Conservation (phyloP, 495 filamentous ascomycete species). For the Neurospora africana region DNA sequence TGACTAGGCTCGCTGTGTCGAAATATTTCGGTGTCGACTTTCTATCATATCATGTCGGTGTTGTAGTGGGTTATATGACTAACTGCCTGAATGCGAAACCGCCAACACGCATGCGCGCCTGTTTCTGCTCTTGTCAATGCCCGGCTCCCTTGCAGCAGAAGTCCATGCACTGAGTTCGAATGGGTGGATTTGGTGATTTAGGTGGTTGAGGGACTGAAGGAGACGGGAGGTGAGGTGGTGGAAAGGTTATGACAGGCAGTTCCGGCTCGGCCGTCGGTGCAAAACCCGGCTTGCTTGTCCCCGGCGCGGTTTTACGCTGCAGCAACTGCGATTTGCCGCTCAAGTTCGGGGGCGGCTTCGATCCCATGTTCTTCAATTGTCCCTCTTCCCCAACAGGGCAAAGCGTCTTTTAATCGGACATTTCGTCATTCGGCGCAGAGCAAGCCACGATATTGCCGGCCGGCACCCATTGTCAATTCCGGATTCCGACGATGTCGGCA, state of each 20-base stretch:
- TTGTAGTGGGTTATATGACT: neutral
- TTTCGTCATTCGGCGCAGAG: neutral
- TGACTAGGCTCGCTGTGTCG: conserved; percentile 11
- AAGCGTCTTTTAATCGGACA: neutral
- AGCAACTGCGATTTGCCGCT: neutral
- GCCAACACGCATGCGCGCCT: neutral
- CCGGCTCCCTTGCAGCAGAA: neutral
- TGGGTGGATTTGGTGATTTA: neutral
- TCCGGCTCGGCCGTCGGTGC: neutral
- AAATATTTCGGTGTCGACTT: neutral
- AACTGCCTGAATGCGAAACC: neutral
- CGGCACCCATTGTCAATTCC: neutral
- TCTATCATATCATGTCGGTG: conserved; percentile 16
- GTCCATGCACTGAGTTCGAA: neutral
- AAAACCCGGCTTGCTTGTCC: neutral
- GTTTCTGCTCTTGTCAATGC: neutral
- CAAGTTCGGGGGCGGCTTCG: neutral
- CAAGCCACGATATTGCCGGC: neutral
- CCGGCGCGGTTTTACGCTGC: neutral
- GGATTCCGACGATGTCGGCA: neutral
- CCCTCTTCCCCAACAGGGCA: neutral
- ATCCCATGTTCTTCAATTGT: neutral
- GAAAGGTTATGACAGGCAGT: neutral
- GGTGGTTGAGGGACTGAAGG: neutral
- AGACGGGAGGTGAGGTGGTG: neutral